Evolutionary conservation across 305 asterid genomes (phyloP).

Genomic region (Petunia hybrid): DNA sequence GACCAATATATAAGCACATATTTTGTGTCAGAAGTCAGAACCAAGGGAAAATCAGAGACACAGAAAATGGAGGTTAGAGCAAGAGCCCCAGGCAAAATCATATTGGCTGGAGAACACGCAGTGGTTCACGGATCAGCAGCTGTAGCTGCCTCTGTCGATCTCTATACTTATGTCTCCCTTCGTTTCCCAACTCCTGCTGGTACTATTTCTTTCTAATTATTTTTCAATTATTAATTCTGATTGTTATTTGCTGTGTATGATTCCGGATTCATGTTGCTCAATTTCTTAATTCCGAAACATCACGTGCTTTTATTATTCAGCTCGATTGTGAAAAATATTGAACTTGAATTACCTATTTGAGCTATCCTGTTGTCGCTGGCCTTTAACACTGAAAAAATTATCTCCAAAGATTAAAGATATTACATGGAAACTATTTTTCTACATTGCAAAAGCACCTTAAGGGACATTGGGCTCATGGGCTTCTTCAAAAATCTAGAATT

Average conservation of each 20-base stretch:
- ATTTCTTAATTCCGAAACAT: neutral
- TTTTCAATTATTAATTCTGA: neutral
- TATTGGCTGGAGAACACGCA: constrained; percentile 96
- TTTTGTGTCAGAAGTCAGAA: neutral
- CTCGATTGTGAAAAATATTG: neutral
- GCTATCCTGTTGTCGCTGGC: no score
- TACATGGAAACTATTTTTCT: neutral
- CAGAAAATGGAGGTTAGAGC: constrained; percentile 88
- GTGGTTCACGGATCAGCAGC: constrained; percentile 98
- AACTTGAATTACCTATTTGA: no score
- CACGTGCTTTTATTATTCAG: neutral
- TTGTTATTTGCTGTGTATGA: neutral
- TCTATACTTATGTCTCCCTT: constrained; percentile 83
- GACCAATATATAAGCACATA: neutral
- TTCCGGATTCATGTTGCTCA: neutral
- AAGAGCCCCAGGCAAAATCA: constrained; percentile 96
- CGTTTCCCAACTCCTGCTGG: constrained; percentile 86
- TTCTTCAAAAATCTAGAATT: neutral
- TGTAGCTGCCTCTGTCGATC: constrained; percentile 95
- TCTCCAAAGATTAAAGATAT: neutral
- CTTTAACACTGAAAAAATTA: no score
- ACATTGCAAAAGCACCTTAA: neutral
- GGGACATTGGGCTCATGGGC: neutral
- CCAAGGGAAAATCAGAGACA: neutral
- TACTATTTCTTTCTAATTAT: constrained; percentile 27